Base-by-base conservation (phyloP, 148 eudicot species). In the Simmondsia chinensis region DNA sequence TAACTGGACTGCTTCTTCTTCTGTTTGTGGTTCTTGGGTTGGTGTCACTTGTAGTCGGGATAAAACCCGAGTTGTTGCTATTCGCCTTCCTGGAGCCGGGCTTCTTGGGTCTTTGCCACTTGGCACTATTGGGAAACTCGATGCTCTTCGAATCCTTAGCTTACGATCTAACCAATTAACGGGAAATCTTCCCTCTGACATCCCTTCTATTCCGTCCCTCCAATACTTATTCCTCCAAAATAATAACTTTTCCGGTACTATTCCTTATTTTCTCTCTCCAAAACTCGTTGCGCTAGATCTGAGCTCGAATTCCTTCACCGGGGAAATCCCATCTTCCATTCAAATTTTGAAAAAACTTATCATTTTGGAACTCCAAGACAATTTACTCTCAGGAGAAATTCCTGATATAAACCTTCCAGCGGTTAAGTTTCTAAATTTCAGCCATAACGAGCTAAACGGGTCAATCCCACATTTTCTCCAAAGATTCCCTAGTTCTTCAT, bases 61-160 rank as follows among this genome's bases (percentile, higher is more conserved):
- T 43, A 42, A 47, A 51, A 74, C 79, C 4, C 66, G 94, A 31
- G 95, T 91, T 9, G 53, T 35, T 27, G 71, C 52, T 28, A 13
- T 91, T 8, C 95, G 61, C 59, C 95, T 91, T 20, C 99, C 99
- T 1, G 89, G 81, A 38, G 59, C 68, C 1, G 99, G 99, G 40
- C 76, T 91, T 10, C 56, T 40, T 22, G 95, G 95, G 29, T 25
- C 85, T 1, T 69, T 91, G 26, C 99, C 94, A 7, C 8, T 52
- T 2, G 72, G 69, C 30, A 82, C 61, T 37, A 58, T 91, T 4
- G 89, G 86, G 22, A 82, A 77, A 45, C 71, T 91, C 9, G 81
- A 76, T 70, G 76, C 86, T 40, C 94, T 91, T 13, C 32, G 59
- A 48, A 53, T 70, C 43, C 64, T 91, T 13, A 91, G 95, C 52